Evolutionary conservation across 441 rosid species (phyloP).

Genomic region (Pelargonium myrrhifolium): DNA sequence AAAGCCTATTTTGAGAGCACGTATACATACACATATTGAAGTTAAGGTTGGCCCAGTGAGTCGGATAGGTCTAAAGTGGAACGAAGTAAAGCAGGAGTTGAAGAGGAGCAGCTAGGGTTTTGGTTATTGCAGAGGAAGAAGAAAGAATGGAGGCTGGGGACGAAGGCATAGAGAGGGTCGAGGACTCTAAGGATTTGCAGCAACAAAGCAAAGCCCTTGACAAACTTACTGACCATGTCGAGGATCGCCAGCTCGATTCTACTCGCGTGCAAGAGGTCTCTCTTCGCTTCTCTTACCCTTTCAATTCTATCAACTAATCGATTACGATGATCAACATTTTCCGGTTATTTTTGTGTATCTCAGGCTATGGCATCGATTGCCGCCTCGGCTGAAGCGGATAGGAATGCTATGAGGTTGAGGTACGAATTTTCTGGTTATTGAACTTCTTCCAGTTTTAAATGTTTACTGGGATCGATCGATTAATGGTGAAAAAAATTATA

Average conservation of each 20-base stretch:
- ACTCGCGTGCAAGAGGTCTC: conserved; percentile 81
- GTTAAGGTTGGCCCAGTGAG: too few relatives aligned
- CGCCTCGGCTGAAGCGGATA: conserved; percentile 73
- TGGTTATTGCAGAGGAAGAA: background rate
- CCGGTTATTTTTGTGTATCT: conserved; percentile 2
- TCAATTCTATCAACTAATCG: background rate
- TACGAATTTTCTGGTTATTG: conserved; percentile 19
- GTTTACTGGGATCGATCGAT: too few relatives aligned
- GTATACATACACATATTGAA: too few relatives aligned
- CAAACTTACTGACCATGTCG: conserved; percentile 88
- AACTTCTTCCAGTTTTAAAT: too few relatives aligned
- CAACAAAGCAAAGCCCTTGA: conserved; percentile 94
- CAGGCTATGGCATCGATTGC: conserved; percentile 98
- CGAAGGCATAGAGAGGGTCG: conserved; percentile 47
- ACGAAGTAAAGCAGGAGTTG: too few relatives aligned
- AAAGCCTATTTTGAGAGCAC: too few relatives aligned
- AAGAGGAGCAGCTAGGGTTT: too few relatives aligned
- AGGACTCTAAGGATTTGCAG: conserved; percentile 80
- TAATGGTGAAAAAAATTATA: too few relatives aligned
- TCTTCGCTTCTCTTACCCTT: background rate
- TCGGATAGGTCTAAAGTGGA: too few relatives aligned
- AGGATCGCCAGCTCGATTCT: conserved; percentile 92
- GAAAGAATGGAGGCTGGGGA: conserved; percentile 51
- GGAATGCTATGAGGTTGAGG: conserved; percentile 86
- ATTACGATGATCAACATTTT: background rate